Evolutionary conservation across 345 rosid species (phyloP).

Genomic region (Eucalyptus regnans): DNA sequence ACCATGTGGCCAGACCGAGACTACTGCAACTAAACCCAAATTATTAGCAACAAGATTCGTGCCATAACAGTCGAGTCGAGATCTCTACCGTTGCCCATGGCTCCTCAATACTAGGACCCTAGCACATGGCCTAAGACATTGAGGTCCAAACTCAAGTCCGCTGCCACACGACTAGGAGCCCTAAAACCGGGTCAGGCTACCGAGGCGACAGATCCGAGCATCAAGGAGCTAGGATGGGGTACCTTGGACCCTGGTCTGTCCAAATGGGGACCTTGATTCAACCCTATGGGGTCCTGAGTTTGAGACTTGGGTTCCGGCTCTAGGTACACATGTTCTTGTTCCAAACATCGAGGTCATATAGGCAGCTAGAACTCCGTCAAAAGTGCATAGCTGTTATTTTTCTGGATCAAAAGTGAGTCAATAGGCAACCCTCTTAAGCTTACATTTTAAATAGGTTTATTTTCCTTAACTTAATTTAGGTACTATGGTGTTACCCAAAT

Average conservation of each 20-base stretch:
- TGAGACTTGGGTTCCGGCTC: neutral
- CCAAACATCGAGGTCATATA: neutral
- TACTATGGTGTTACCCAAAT: neutral
- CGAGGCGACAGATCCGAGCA: neutral
- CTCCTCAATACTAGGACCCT: neutral
- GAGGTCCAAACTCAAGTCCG: neutral
- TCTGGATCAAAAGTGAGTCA: neutral
- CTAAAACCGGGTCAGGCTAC: neutral
- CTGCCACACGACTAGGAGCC: neutral
- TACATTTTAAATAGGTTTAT: neutral
- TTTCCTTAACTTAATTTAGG: neutral
- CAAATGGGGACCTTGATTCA: neutral
- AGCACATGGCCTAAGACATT: neutral
- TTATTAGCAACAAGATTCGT: neutral
- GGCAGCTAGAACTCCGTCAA: neutral
- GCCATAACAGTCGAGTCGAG: neutral
- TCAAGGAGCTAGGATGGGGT: neutral
- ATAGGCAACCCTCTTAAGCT: neutral
- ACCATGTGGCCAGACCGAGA: accelerated
- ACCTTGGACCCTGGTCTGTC: neutral
- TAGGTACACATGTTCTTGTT: neutral
- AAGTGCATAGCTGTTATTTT: neutral
- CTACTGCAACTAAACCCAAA: neutral
- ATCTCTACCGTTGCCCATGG: neutral
- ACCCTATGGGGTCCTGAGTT: neutral